phyloP scores from a whole-genome alignment of 108 stramenopile species.

The Nitzschia palea region DNA sequence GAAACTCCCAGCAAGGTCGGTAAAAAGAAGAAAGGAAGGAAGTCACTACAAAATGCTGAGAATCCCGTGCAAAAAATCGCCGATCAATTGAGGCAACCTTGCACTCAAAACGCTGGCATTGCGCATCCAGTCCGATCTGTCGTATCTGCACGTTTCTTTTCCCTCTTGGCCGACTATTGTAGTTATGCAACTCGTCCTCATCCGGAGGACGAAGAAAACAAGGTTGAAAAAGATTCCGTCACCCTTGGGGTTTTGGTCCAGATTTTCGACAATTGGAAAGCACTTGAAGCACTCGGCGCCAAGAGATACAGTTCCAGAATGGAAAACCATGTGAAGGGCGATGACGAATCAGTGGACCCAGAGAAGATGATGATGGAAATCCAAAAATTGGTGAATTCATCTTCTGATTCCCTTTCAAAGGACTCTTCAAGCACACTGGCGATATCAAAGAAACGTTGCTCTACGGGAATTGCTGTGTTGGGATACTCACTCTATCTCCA shows the following conservation, averaged over 20 bases:
- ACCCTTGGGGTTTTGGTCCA: constrained; percentile 38
- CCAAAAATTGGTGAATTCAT: constrained; percentile 29
- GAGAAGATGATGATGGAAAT: constrained; percentile 32
- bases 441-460: constrained; percentile 46
- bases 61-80: constrained; percentile 32
- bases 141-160: constrained; percentile 75
- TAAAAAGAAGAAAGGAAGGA: constrained; percentile 56
- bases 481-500: constrained; percentile 59
- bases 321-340: constrained; percentile 9
- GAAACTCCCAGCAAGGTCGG: constrained; percentile 15
- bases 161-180: constrained; percentile 57
- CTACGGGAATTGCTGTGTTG: constrained; percentile 41
- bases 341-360: constrained; percentile 29
- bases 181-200: constrained; percentile 10
- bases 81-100: constrained; percentile 33
- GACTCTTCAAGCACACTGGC: constrained; percentile 21
- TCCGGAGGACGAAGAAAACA: constrained; percentile 18
- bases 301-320: constrained; percentile 25
- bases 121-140: constrained; percentile 47
- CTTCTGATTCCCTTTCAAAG: constrained; percentile 12
- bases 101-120: constrained; percentile 11
- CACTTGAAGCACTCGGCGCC: constrained; percentile 53
- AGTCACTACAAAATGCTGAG: constrained; percentile 13
- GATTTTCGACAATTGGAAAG: constrained; percentile 36
- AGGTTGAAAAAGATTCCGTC: constrained; percentile 29